A percentile compares a stretch with the other conserved stretches of the same genome.
phyloP scores from a whole-genome alignment of 805 yeast genomes.

The Babjeviella inositovora region DNA sequence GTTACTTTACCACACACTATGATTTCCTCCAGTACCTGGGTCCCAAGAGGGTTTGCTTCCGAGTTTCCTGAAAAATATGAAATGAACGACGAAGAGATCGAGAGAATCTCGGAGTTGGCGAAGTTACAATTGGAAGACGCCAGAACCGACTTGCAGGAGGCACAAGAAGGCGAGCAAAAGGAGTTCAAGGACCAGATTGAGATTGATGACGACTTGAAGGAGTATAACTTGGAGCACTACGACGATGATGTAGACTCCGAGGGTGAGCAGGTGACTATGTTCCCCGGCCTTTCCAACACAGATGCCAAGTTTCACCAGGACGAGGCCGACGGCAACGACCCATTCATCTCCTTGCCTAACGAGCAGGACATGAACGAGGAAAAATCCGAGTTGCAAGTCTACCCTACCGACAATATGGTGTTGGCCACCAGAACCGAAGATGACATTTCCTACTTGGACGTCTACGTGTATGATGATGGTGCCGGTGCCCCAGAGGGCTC shows the following conservation, averaged over 20 bases:
- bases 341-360: conserved; percentile 45
- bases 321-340: conserved; percentile 32
- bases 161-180: conserved; percentile 15
- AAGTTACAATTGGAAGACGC: conserved; percentile 71
- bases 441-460: conserved; percentile 82
- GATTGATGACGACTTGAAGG: conserved; percentile 74
- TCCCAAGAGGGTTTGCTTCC: conserved; percentile 88
- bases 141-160: conserved; percentile 39
- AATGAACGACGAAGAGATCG: conserved; percentile 84
- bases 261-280: conserved; percentile 47
- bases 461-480: conserved; percentile 88
- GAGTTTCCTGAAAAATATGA: conserved; percentile 87
- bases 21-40: conserved; percentile 93
- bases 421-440: conserved; percentile 93
- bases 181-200: conserved; percentile 37
- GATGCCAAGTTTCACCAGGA: conserved; percentile 40
- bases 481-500: conserved; percentile 66
- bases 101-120: conserved; percentile 75
- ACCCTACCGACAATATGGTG: conserved; percentile 80
- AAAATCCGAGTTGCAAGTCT: conserved; percentile 68
- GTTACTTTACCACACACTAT: too few species aligned
- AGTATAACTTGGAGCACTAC: conserved; percentile 73
- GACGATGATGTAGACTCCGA: conserved; percentile 49
- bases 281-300: conserved; percentile 51
- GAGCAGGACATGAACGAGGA: conserved; percentile 60